Percentiles rank a stretch among this genome's conserved stretches.
phyloP scores from a whole-genome alignment of 78 protist genomes.

The Emiliania huxleyi region DNA sequence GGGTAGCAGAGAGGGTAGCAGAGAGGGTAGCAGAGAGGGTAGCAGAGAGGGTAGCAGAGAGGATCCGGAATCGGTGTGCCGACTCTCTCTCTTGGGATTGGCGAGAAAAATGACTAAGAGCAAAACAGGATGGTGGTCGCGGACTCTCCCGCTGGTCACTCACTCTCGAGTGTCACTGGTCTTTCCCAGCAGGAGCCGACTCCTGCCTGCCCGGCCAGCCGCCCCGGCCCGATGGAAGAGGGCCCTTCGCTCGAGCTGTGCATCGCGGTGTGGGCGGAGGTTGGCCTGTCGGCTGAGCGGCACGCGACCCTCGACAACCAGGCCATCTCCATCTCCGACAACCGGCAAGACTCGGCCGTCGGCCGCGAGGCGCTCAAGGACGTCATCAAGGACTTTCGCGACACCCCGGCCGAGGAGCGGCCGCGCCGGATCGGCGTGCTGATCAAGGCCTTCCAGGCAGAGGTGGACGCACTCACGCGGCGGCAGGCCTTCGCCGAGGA shows the following conservation, averaged over 20 bases:
- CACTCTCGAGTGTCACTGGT: no score
- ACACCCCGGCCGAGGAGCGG: background rate
- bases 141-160: no score
- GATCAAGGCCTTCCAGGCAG: slow-evolving; percentile 15
- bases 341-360: background rate
- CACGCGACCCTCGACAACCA: background rate
- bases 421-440: background rate
- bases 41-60: no score
- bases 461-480: slow-evolving; percentile 6
- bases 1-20: no score
- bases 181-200: no score
- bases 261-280: background rate
- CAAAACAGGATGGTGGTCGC: no score
- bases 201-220: no score
- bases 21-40: no score
- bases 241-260: background rate
- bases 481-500: background rate
- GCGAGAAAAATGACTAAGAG: no score
- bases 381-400: background rate
- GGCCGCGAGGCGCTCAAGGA: slow-evolving; percentile 23
- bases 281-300: background rate
- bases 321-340: background rate
- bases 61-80: no score
- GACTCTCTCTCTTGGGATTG: no score
- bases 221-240: no score